A percentile compares a stretch with the other conserved stretches of the same genome.
These are phyloP conservation scores for Gossypium thurberi DNA, from an alignment of 345 rosid genomes.

Conservation along the genomic window DNA sequence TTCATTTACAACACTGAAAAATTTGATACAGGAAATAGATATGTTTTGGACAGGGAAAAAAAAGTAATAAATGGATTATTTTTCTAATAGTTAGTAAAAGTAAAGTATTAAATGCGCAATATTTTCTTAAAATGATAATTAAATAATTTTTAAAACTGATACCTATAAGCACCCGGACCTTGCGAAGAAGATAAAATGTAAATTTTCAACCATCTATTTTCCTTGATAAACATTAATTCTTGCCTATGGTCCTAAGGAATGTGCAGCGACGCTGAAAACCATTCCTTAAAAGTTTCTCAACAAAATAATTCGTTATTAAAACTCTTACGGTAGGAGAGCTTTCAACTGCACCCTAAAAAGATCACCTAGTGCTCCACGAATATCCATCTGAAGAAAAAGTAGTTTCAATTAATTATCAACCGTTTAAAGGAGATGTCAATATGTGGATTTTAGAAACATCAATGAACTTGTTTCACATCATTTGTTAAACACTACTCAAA, in stretches of 20 bases:
- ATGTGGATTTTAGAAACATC: neutral
- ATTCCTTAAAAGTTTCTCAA: constrained; percentile 7
- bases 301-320: neutral
- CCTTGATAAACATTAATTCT: neutral
- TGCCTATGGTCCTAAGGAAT: constrained; percentile 4
- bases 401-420: neutral
- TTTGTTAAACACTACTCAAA: neutral
- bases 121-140: too few species aligned
- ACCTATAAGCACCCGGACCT: neutral
- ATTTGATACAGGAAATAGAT: too few species aligned
- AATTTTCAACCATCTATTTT: neutral
- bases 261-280: constrained; percentile 20
- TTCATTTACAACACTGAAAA: neutral
- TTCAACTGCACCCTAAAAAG: constrained; percentile 82
- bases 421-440: neutral
- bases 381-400: constrained; percentile 60
- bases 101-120: too few species aligned
- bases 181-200: neutral
- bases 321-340: constrained; percentile 53
- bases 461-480: neutral
- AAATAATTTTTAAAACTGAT: neutral
- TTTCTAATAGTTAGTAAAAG: too few species aligned
- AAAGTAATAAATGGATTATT: too few species aligned
- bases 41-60: too few species aligned
- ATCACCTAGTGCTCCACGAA: constrained; percentile 82